Percentiles rank a stretch among this genome's conserved stretches.
phyloP scores from a whole-genome alignment of 768 basidiomycete species.

The Suillus clintonianus region DNA sequence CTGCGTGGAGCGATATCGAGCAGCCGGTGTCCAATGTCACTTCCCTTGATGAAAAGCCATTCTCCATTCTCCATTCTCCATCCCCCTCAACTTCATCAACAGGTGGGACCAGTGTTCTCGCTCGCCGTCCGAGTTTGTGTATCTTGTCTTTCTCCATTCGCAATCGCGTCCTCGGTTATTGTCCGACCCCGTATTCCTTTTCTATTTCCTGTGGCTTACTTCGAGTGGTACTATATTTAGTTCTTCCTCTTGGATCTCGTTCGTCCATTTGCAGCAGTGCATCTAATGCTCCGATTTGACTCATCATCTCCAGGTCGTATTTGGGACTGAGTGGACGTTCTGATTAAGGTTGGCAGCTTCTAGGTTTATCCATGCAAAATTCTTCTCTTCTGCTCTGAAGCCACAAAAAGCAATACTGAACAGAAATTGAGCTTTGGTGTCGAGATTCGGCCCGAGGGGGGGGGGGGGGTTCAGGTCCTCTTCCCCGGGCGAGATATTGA shows the following conservation, averaged over 20 bases:
- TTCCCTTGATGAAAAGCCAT: not conserved
- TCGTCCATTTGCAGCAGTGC: not conserved
- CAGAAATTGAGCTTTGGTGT: too few relatives aligned
- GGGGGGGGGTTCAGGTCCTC: too few relatives aligned
- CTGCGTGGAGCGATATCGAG: not conserved
- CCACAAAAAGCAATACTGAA: too few relatives aligned
- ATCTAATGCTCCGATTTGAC: not conserved
- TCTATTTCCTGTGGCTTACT: not conserved
- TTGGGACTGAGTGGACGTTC: not conserved
- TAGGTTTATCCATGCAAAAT: not conserved
- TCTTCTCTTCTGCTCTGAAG: too few relatives aligned
- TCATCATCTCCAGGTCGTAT: not conserved
- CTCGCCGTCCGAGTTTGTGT: not conserved
- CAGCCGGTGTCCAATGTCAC: not conserved
- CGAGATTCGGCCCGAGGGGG: not conserved
- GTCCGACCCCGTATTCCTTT: not conserved
- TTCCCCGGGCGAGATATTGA: not conserved
- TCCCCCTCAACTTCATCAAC: not conserved
- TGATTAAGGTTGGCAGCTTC: not conserved
- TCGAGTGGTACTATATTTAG: not conserved
- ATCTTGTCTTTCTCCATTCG: not conserved
- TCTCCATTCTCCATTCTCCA: not conserved
- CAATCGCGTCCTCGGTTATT: not conserved
- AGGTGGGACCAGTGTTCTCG: not conserved
- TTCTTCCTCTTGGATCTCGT: not conserved